These are phyloP conservation scores for Ascocoryne sarcoides DNA, from an alignment of 2,329 filamentous ascomycete species.

Conservation along the genomic window DNA sequence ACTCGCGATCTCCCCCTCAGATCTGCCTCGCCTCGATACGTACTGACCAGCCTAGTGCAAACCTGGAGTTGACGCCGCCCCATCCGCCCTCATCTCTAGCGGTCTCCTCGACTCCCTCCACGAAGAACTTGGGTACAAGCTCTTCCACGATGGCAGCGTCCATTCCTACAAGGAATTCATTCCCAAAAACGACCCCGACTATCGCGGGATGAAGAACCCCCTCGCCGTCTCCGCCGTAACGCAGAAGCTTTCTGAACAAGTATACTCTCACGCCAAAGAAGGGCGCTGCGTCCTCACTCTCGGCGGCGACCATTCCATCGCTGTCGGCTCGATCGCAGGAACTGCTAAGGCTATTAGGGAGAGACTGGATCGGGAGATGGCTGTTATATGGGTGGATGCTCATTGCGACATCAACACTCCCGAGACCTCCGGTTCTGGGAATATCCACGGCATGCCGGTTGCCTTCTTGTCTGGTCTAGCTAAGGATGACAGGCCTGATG, in stretches of 20 bases:
- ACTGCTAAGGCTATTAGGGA: conserved; percentile 81
- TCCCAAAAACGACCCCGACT: conserved; percentile 62
- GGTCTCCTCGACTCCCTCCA: conserved; percentile 78
- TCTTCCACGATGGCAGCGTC: conserved; percentile 74
- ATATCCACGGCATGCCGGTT: conserved; percentile 97
- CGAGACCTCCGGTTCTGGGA: conserved; percentile 80
- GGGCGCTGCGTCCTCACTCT: conserved; percentile 88
- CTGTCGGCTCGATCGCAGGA: conserved; percentile 86
- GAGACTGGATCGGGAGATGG: conserved; percentile 72
- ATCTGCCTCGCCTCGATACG: background rate
- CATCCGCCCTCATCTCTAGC: conserved; percentile 77
- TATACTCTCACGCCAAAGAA: conserved; percentile 75
- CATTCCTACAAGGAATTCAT: conserved; percentile 73
- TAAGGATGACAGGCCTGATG: conserved; percentile 62
- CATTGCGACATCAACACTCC: conserved; percentile 97
- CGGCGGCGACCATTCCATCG: conserved; percentile 93
- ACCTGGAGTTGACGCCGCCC: conserved; percentile 82
- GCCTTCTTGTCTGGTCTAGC: conserved; percentile 84
- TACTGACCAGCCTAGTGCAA: conserved; percentile 56
- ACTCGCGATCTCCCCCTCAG: too few relatives aligned
- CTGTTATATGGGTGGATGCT: conserved; percentile 97
- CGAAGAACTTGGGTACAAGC: conserved; percentile 79
- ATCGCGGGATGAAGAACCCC: conserved; percentile 92
- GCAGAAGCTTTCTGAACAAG: conserved; percentile 67
- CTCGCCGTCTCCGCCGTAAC: conserved; percentile 80